Evolutionary conservation across 768 basidiomycete species (phyloP).

Genomic region (Leucosporidium yakuticum): DNA sequence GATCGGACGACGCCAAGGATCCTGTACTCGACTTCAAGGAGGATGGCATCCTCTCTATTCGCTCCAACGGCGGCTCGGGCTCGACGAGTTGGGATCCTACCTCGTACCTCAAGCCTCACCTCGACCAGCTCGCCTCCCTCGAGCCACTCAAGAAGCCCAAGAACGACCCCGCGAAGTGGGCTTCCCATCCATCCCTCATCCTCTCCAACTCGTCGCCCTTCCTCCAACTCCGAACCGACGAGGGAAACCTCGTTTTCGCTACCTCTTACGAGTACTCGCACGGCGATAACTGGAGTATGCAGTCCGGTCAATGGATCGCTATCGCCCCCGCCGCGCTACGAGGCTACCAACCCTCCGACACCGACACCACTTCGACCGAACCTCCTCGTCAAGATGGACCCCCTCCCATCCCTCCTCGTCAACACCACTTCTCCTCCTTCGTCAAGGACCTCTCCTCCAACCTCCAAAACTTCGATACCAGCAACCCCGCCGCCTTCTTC

Average conservation of each 20-base stretch:
- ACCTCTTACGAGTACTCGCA: conserved; percentile 20
- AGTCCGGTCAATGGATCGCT: conserved; percentile 28
- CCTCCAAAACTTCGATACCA: neutral
- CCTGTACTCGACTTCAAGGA: conserved; percentile 23
- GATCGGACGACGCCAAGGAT: neutral
- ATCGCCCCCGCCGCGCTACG: conserved; percentile 18
- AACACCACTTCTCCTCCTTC: conserved; percentile 17
- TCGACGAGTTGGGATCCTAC: conserved; percentile 26
- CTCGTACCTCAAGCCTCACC: conserved; percentile 20
- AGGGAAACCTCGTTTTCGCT: conserved; percentile 20
- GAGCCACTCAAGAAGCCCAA: conserved; percentile 1
- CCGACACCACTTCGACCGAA: neutral
- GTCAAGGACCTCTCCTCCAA: conserved; percentile 20
- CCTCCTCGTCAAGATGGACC: neutral
- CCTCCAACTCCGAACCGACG: conserved; percentile 17
- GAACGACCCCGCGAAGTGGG: neutral
- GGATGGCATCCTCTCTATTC: conserved; percentile 14
- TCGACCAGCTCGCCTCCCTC: neutral
- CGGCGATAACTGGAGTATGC: conserved; percentile 12
- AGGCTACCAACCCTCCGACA: neutral
- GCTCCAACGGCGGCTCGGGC: neutral
- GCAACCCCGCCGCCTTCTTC: conserved; percentile 1
- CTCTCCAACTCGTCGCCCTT: conserved; percentile 25
- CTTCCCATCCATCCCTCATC: conserved; percentile 15
- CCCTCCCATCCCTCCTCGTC: neutral